Evolutionary conservation across 179 eudicot species (phyloP).

Genomic region (Silene noctiflora): DNA sequence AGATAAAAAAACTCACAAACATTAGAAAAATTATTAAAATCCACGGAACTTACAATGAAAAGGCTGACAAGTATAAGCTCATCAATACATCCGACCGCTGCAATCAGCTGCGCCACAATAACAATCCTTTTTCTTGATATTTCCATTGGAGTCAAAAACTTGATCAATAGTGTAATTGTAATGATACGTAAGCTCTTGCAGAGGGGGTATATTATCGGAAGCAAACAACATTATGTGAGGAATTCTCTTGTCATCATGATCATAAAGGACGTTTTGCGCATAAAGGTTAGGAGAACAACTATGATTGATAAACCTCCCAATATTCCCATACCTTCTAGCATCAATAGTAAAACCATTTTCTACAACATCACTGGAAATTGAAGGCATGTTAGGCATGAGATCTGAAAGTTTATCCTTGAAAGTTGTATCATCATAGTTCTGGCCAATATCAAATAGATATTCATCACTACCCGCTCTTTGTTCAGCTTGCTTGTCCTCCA

Average conservation of each 20-base stretch:
- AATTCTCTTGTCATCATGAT: conserved; percentile 61
- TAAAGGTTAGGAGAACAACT: conserved; percentile 81
- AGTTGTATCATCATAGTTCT: conserved; percentile 47
- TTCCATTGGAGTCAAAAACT: conserved; percentile 55
- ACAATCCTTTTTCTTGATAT: conserved; percentile 59
- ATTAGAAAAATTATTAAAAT: not conserved
- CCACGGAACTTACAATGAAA: conserved; percentile 21
- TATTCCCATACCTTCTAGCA: conserved; percentile 57
- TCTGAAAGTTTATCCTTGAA: conserved; percentile 27
- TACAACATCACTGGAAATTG: conserved; percentile 23
- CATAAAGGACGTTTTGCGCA: conserved; percentile 76
- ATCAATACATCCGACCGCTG: conserved; percentile 66
- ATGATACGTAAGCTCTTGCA: conserved; percentile 65
- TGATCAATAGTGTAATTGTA: conserved; percentile 61
- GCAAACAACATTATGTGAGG: conserved; percentile 88
- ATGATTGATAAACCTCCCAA: conserved; percentile 80
- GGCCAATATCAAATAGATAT: conserved; percentile 75
- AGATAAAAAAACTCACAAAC: not conserved
- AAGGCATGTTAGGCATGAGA: conserved; percentile 27
- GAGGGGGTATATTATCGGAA: conserved; percentile 64
- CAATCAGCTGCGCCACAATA: conserved; percentile 70
- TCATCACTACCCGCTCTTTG: conserved; percentile 57
- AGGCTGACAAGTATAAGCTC: conserved; percentile 5
- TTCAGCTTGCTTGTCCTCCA: conserved; percentile 71
- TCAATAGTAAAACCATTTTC: conserved; percentile 70